Percentiles rank a stretch among this genome's conserved stretches.
phyloP scores from a whole-genome alignment of 129 eudicot species.

The Artemisia tridentata region DNA sequence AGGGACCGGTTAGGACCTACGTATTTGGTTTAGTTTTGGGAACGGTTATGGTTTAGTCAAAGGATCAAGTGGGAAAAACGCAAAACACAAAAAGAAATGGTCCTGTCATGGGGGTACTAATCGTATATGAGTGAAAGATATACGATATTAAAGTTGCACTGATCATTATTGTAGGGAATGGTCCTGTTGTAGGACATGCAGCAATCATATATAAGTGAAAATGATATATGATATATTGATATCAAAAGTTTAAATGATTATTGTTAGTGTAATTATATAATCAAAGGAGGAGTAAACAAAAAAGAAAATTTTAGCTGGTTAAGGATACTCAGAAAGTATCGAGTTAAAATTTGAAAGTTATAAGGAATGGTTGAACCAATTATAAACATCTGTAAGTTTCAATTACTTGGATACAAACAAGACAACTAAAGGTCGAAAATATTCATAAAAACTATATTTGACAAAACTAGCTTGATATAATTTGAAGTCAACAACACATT shows the following conservation, averaged over 20 bases:
- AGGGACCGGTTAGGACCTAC: slow-evolving; percentile 1
- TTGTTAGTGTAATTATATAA: background rate
- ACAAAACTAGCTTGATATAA: background rate
- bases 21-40: background rate
- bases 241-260: too few species aligned
- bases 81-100: background rate
- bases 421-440: background rate
- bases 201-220: background rate
- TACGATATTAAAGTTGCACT: background rate
- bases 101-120: background rate
- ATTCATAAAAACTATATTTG: background rate
- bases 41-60: background rate
- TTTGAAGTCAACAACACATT: too few species aligned
- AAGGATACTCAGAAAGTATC: too few species aligned
- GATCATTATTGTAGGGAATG: too few species aligned
- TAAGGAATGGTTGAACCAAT: background rate
- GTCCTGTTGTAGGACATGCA: too few species aligned
- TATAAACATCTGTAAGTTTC: too few species aligned
- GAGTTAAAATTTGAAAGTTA: too few species aligned
- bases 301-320: background rate
- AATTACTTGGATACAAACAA: background rate
- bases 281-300: background rate
- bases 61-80: background rate
- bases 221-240: background rate
- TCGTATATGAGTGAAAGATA: background rate